Conservation (phyloP, 31 red algal species). For the Porphyra umbilicalis region DNA sequence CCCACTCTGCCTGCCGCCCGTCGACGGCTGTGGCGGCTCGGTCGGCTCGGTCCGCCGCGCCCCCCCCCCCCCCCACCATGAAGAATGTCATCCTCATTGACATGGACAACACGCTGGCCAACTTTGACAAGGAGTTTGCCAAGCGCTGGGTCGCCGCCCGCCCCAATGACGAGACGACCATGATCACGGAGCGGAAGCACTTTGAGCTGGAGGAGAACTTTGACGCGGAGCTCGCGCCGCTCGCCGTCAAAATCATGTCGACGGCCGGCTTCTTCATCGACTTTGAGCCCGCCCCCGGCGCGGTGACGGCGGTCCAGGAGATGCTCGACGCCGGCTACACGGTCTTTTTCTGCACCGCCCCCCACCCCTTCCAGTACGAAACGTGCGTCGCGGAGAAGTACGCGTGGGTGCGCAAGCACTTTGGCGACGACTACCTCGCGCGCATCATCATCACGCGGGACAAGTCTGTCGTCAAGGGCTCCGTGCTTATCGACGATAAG, state of each 20-base stretch:
- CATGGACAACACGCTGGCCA: constrained; percentile 93
- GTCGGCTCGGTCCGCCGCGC: background rate
- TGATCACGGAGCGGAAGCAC: constrained; percentile 60
- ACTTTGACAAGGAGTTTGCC: constrained; percentile 80
- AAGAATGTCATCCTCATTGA: constrained; percentile 54
- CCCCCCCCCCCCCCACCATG: background rate
- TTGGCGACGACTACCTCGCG: constrained; percentile 78
- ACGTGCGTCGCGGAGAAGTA: constrained; percentile 89
- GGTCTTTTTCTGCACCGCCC: constrained; percentile 86
- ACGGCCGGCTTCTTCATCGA: constrained; percentile 68
- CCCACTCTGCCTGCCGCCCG: background rate
- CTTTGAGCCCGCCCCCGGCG: constrained; percentile 55
- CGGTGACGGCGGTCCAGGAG: constrained; percentile 50
- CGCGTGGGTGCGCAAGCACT: constrained; percentile 67
- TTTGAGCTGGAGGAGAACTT: constrained; percentile 95
- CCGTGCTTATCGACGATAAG: constrained; percentile 92
- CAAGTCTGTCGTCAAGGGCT: constrained; percentile 77
- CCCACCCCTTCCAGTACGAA: constrained; percentile 87
- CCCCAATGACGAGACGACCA: constrained; percentile 26
- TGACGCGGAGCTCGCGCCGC: constrained; percentile 25
- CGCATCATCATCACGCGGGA: constrained; percentile 81
- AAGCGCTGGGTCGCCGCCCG: constrained; percentile 57
- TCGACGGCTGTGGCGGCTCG: background rate
- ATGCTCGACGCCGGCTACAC: constrained; percentile 55
- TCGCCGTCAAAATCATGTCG: constrained; percentile 71